Base-by-base conservation (phyloP, 73 alveolate genomes). In the Stentor roeselii region DNA sequence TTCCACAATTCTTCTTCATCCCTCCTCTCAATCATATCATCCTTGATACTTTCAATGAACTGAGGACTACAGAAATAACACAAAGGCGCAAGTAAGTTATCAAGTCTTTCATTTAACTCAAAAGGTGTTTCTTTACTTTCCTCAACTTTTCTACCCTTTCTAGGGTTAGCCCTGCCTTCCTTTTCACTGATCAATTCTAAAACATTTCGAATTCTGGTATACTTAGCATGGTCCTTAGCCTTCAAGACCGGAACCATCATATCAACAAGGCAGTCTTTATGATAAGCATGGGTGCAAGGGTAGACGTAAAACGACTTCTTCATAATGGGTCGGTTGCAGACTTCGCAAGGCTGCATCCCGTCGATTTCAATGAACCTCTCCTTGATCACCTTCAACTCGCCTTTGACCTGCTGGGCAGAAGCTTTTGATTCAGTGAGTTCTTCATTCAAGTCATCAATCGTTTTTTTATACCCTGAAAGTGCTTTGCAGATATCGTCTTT, bases 401-500 rank as follows among this genome's bases (percentile, higher is more conserved):
- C 95, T 75, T 96, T 91, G 78, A 97, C 85, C 32, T 90, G 87
- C 75, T 97, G 99, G 31, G 99, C 95, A 78, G 93, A 94, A 85
- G 92, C 90, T 78, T 95, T 89, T 82, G 93, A 94, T 74, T 95
- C 95, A 83, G 84, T 91, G 35, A 97, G 90, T 82, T 94, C 96
- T 78, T 91, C 92, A 87, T 93, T 97, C 80, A 96, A 88, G 84
- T 92, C 92, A 82, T 88, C 87, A 59, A 97, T 97, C 87, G 94
- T 97, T 75, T 86, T 90, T 85, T 97, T 96, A 83, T 97, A 97
- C 39, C 92, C 95, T 78, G 90, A 93, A 3, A 97, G 92, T 88
- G 98, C 93, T 78, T 94, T 87, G 75, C 99, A 97, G 75, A 97
- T 90, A 61, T 97, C 97, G 61, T 92, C 95, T 90, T 97, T 96